Base-by-base conservation (phyloP, 257 asterid genomes). In the Pogostemon cablin region DNA sequence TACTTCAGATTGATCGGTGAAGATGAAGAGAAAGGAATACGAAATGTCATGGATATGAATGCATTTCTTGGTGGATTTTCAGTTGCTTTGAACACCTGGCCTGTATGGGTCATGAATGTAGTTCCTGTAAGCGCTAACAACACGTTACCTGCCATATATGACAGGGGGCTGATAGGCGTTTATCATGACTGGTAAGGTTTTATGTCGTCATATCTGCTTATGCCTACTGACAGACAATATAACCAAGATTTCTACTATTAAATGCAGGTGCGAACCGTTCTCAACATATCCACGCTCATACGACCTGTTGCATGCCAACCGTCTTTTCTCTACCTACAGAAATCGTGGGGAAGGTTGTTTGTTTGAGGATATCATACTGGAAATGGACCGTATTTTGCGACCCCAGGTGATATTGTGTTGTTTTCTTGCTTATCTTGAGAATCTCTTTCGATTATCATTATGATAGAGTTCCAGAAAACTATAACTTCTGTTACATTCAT, bases 251-350 rank as follows among this genome's bases (percentile, higher is more conserved):
- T 70, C 5, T 64, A 34, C 57, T 70, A 65, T 25, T 65, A 60
- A 50, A 56, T 63, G 62, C 80, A 91, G 96, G 96, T 93, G 98
- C 50, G 96, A 91, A 72, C 88, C 96, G 52, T 93, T 93, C 81
- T 93, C 99, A 35, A 93, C 96, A 48, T 91, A 91, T 75, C 99
- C 99, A 8, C 96, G 98, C 32, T 55, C 96, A 1, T 93, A 89
- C 11, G 98, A 93, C 79, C 82, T 93, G 61, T 67, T 84, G 77
- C 89, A 84, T 64, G 87, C 89, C 37, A 78, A 85, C 73, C 82
- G 80, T 44, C 82, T 93, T 52, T 82, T 93, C 77, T 86, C 96
- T 67, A 82, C 73, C 72, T 85, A 83, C 79, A 77, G 75, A 78
- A 79, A 72, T 54, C 79, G 69, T 9, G 87, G 78, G 72, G 90